Evolutionary conservation across 495 filamentous ascomycete species (phyloP).

Genomic region (Xylaria venustula): DNA sequence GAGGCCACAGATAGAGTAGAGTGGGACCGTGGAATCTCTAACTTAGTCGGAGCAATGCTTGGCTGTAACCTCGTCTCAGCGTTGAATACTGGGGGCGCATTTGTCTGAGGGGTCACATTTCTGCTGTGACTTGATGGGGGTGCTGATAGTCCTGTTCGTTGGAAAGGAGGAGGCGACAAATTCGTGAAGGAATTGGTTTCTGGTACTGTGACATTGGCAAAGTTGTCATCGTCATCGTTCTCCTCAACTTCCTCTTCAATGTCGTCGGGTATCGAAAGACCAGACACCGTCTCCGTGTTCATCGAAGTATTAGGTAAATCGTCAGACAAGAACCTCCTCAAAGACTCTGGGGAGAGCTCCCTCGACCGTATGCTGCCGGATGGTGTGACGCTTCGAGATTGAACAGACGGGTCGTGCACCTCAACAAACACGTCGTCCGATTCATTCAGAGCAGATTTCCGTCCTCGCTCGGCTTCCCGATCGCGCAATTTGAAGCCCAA

Average conservation of each 20-base stretch:
- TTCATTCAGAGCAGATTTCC: constrained; percentile 14
- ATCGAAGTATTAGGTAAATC: constrained; percentile 30
- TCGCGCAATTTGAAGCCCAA: constrained; percentile 28
- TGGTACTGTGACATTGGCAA: constrained; percentile 47
- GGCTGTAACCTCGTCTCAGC: background rate
- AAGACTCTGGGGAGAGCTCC: constrained; percentile 48
- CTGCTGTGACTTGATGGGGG: constrained; percentile 16
- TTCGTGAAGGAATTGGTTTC: constrained; percentile 35
- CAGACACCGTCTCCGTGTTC: constrained; percentile 20
- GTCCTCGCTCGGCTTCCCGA: constrained; percentile 21
- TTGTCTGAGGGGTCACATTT: background rate
- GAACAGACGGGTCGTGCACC: constrained; percentile 18
- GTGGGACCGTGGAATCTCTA: constrained; percentile 30
- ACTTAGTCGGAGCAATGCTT: background rate
- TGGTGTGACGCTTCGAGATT: constrained; percentile 32
- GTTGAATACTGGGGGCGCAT: constrained; percentile 1
- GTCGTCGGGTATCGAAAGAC: constrained; percentile 46
- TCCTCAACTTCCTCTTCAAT: constrained; percentile 44
- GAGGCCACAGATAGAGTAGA: constrained; percentile 38
- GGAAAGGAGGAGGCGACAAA: constrained; percentile 50
- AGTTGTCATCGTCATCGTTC: constrained; percentile 55
- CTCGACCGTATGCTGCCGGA: constrained; percentile 39
- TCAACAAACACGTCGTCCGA: constrained; percentile 6
- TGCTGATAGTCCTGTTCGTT: constrained; percentile 31
- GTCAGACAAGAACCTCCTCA: constrained; percentile 42